phyloP scores from a whole-genome alignment of 2,329 filamentous ascomycete species.

The Dactylellina drechsleri region DNA sequence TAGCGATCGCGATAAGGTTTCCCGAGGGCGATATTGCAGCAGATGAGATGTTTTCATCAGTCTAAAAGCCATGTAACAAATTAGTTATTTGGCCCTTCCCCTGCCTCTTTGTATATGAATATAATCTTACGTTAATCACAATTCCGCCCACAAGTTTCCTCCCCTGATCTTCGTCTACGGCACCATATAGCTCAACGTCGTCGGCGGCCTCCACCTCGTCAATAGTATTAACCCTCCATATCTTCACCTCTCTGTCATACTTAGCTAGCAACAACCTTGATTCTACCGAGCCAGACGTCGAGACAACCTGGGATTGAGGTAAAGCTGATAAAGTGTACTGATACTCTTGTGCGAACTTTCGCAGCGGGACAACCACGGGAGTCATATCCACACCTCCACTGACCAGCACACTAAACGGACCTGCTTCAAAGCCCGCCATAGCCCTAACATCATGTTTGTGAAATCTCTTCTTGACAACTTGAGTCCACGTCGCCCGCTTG shows the following conservation, averaged over 20 bases:
- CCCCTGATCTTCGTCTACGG: constrained; percentile 62
- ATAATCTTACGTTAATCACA: constrained; percentile 64
- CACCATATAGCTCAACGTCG: constrained; percentile 58
- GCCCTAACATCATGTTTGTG: constrained; percentile 96
- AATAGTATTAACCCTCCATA: constrained; percentile 75
- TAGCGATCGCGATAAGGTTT: constrained; percentile 78
- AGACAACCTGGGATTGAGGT: constrained; percentile 78
- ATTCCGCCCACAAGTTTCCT: constrained; percentile 76
- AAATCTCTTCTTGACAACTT: constrained; percentile 84
- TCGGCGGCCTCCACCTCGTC: constrained; percentile 63
- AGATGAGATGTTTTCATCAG: constrained; percentile 84
- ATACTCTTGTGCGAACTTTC: constrained; percentile 79
- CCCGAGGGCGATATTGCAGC: constrained; percentile 77
- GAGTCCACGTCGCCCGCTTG: constrained; percentile 76
- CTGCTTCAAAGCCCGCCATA: constrained; percentile 88
- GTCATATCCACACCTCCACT: constrained; percentile 91
- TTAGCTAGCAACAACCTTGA: constrained; percentile 84
- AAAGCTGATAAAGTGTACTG: constrained; percentile 84
- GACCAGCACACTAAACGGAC: constrained; percentile 83
- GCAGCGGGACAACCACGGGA: constrained; percentile 82
- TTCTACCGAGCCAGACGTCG: constrained; percentile 71
- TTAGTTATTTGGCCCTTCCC: no score
- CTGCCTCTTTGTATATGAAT: not conserved
- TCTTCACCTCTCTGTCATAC: constrained; percentile 87
- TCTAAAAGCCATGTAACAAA: constrained; percentile 60